Conservation (phyloP, 495 filamentous ascomycete genomes). For the Trichodelitschia bisporula region DNA sequence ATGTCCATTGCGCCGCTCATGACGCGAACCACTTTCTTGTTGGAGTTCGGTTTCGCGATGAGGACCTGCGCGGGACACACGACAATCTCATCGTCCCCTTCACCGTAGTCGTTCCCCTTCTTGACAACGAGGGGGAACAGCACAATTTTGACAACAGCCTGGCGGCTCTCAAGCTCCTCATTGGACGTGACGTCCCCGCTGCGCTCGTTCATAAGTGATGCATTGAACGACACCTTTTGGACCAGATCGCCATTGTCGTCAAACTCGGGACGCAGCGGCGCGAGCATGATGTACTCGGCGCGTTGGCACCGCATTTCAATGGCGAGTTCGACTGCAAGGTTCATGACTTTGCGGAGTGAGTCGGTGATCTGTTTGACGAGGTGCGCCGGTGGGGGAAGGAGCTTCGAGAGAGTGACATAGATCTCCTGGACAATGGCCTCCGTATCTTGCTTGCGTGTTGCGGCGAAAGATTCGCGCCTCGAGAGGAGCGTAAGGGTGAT, state of each 20-base stretch:
- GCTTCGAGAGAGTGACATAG: slow-evolving; percentile 45
- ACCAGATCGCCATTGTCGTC: slow-evolving; percentile 74
- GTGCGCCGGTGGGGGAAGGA: slow-evolving; percentile 62
- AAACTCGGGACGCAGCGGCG: slow-evolving; percentile 84
- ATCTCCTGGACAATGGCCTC: slow-evolving; percentile 77
- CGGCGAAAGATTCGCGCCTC: slow-evolving; percentile 42
- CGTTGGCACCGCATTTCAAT: slow-evolving; percentile 93
- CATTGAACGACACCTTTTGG: slow-evolving; percentile 66
- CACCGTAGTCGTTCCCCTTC: slow-evolving; percentile 68
- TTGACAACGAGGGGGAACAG: slow-evolving; percentile 88
- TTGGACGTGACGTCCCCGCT: slow-evolving; percentile 41
- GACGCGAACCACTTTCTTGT: slow-evolving; percentile 20
- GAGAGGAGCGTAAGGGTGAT: slow-evolving; percentile 76
- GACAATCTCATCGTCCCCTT: slow-evolving; percentile 74
- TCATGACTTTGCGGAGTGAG: slow-evolving; percentile 61
- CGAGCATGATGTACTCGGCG: slow-evolving; percentile 92
- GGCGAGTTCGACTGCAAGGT: slow-evolving; percentile 59
- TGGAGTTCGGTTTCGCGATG: slow-evolving; percentile 21
- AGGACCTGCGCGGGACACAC: slow-evolving; percentile 86
- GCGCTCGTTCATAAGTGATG: slow-evolving; percentile 79
- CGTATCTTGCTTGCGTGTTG: slow-evolving; percentile 60
- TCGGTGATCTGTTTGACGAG: slow-evolving; percentile 47
- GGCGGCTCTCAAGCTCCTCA: slow-evolving; percentile 46
- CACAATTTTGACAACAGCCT: slow-evolving; percentile 66
- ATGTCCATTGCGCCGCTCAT: slow-evolving; percentile 19